These are phyloP conservation scores for Lepiota venenata DNA, from an alignment of 768 basidiomycete species.

Conservation along the genomic window DNA sequence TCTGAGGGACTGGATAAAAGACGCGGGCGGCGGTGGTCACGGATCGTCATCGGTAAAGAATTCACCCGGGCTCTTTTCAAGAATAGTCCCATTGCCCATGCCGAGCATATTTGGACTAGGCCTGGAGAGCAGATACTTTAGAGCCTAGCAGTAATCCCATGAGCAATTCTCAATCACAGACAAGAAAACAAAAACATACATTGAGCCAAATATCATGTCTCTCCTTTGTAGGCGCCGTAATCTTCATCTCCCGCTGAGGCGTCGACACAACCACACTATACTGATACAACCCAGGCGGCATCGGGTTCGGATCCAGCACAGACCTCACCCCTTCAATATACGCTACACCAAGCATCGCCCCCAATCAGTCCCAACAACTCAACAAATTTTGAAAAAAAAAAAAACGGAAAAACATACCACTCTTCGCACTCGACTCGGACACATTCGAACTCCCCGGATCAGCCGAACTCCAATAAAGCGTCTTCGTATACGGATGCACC, in stretches of 20 bases:
- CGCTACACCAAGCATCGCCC: slow-evolving; percentile 46
- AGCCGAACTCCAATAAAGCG: slow-evolving; percentile 92
- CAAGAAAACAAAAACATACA: slow-evolving; percentile 41
- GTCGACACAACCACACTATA: slow-evolving; percentile 93
- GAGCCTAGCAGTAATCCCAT: slow-evolving; percentile 54
- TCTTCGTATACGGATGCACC: slow-evolving; percentile 99
- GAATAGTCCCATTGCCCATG: slow-evolving; percentile 32
- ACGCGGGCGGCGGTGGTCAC: slow-evolving; percentile 32
- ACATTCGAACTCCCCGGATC: slow-evolving; percentile 90
- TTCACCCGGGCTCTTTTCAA: slow-evolving; percentile 48
- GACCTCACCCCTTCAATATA: slow-evolving; percentile 91
- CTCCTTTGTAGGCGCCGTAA: slow-evolving; percentile 95
- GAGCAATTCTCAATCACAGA: slow-evolving; percentile 13
- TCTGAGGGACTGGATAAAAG: slow-evolving; percentile 63
- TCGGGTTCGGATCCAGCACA: slow-evolving; percentile 93
- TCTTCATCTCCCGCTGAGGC: slow-evolving; percentile 94
- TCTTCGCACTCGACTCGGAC: slow-evolving; percentile 93
- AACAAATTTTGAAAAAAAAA: slow-evolving; percentile 4
- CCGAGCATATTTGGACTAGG: slow-evolving; percentile 45
- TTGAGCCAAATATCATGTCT: slow-evolving; percentile 97
- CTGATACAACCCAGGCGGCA: slow-evolving; percentile 90
- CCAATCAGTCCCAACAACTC: slow-evolving; percentile 11
- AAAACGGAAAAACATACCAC: slow-evolving; percentile 69
- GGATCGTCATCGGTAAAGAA: slow-evolving; percentile 52
- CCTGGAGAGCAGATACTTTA: slow-evolving; percentile 85